phyloP scores from a whole-genome alignment of 2,329 filamentous ascomycete species.

The Xylaria multiplex region DNA sequence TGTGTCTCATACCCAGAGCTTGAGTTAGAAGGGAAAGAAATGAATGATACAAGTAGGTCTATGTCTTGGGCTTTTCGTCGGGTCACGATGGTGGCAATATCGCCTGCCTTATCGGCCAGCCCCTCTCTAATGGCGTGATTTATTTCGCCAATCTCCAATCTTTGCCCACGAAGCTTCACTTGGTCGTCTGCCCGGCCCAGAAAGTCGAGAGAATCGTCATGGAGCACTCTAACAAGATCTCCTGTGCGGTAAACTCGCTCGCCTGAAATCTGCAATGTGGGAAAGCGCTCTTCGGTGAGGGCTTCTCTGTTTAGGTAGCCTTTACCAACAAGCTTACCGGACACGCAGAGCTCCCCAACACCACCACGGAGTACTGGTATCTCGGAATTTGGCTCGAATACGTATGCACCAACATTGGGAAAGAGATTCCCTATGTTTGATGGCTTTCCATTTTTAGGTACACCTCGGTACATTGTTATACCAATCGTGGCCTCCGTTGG shows the following conservation, averaged over 20 bases:
- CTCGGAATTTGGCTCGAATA: constrained; percentile 76
- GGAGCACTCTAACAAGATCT: constrained; percentile 82
- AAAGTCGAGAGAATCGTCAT: constrained; percentile 87
- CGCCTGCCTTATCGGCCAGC: constrained; percentile 62
- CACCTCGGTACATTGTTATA: constrained; percentile 87
- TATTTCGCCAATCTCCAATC: constrained; percentile 91
- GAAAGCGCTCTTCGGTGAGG: constrained; percentile 82
- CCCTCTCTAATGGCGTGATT: constrained; percentile 80
- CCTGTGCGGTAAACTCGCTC: constrained; percentile 86
- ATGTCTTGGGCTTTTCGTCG: constrained; percentile 78
- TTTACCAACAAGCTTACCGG: constrained; percentile 85
- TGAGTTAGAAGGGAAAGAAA: constrained; percentile 6
- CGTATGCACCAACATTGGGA: constrained; percentile 85
- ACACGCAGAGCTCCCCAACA: constrained; percentile 88
- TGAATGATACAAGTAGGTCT: constrained; percentile 83
- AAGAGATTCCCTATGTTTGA: constrained; percentile 91
- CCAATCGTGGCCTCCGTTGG: constrained; percentile 95
- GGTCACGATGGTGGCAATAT: constrained; percentile 79
- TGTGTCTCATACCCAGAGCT: constrained; percentile 32
- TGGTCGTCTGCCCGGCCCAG: constrained; percentile 90
- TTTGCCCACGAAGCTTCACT: constrained; percentile 88
- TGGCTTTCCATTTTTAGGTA: constrained; percentile 79
- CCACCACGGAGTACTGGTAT: constrained; percentile 79
- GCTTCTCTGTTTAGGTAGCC: constrained; percentile 85
- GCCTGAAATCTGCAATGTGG: constrained; percentile 64